These are phyloP conservation scores for Pilobolus umbonatus DNA, from an alignment of 192 early-diverging fungal species.

Conservation along the genomic window DNA sequence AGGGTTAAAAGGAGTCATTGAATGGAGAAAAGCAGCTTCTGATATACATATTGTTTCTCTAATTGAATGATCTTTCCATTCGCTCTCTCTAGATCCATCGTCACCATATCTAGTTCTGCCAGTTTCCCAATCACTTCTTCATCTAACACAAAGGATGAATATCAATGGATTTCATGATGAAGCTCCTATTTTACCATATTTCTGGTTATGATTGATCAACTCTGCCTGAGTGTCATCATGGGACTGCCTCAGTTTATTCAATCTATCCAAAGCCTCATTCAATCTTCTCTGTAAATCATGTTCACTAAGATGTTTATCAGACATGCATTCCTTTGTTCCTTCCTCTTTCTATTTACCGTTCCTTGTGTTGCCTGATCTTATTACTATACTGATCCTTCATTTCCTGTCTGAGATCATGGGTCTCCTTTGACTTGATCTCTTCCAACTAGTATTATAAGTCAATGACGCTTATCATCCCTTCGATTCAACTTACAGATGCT, in stretches of 20 bases:
- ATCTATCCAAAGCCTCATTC: conserved; percentile 70
- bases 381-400: conserved; percentile 73
- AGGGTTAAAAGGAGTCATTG: no score
- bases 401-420: conserved; percentile 63
- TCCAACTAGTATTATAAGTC: conserved; percentile 26
- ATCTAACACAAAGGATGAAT: conserved; percentile 33
- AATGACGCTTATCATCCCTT: neutral
- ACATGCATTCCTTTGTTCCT: neutral
- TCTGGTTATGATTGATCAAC: conserved; percentile 55
- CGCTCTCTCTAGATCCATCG: conserved; percentile 78
- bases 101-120: conserved; percentile 86
- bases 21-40: no score
- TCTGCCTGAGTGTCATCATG: conserved; percentile 72
- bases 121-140: conserved; percentile 75
- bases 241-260: conserved; percentile 59
- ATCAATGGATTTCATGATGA: no score
- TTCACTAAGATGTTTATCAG: conserved; percentile 46
- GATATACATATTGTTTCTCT: conserved; percentile 69
- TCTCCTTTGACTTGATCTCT: conserved; percentile 67
- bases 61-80: conserved; percentile 63
- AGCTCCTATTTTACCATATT: conserved; percentile 41
- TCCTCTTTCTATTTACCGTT: conserved; percentile 43
- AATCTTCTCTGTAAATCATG: conserved; percentile 78
- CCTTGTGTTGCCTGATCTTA: conserved; percentile 75
- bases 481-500: conserved; percentile 37